Conservation (phyloP, 2,329 filamentous ascomycete species). For the Aspergillus alliaceus region DNA sequence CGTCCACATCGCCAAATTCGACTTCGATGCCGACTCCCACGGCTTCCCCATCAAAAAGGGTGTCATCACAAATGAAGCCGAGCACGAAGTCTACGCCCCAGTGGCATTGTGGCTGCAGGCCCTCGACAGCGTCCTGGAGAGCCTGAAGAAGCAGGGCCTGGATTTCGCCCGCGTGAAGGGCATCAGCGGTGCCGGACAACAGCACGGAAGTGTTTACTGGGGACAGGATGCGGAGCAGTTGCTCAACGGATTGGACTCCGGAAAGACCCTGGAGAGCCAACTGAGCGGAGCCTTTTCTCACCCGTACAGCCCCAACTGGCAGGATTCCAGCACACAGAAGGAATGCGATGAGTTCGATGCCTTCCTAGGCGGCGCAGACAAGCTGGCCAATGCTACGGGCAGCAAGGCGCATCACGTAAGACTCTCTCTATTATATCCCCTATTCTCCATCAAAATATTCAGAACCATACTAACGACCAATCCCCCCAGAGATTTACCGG, state of each 20-base stretch:
- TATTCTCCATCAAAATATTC: background rate
- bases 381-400: conserved; percentile 77
- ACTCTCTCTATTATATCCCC: conserved; percentile 1
- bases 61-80: conserved; percentile 75
- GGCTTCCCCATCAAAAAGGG: conserved; percentile 85
- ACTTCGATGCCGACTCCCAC: conserved; percentile 83
- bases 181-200: conserved; percentile 89
- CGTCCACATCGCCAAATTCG: conserved; percentile 82
- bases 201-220: conserved; percentile 98
- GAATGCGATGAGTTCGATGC: conserved; percentile 89
- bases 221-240: conserved; percentile 65
- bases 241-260: conserved; percentile 61
- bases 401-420: conserved; percentile 92
- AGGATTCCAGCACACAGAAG: conserved; percentile 89
- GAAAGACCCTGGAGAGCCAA: conserved; percentile 68
- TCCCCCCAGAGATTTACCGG: conserved; percentile 79
- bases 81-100: conserved; percentile 88
- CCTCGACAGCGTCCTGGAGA: conserved; percentile 76
- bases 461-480: background rate
- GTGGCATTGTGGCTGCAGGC: conserved; percentile 95
- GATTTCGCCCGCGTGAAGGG: conserved; percentile 75
- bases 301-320: conserved; percentile 92
- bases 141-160: conserved; percentile 67
- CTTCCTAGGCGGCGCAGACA: conserved; percentile 63
- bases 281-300: conserved; percentile 74